These are phyloP conservation scores for Verbena officinalis DNA, from an alignment of 257 asterid species.

Conservation along the genomic window DNA sequence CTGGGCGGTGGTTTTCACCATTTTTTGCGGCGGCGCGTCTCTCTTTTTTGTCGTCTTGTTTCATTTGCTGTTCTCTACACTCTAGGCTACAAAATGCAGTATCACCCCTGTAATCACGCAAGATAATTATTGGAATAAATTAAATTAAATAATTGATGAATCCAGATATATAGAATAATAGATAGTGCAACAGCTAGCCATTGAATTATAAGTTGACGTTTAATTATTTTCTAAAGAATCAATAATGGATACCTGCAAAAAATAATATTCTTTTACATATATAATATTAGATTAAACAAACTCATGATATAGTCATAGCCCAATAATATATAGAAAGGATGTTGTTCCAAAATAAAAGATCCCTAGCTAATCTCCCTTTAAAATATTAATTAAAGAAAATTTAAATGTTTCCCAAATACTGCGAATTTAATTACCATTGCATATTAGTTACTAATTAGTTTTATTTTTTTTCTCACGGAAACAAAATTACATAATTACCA, in stretches of 20 bases:
- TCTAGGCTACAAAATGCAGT: slow-evolving; percentile 47
- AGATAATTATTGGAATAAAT: background rate
- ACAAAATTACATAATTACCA: no score
- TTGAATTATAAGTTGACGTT: background rate
- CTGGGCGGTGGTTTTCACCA: slow-evolving; percentile 30
- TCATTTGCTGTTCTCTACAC: slow-evolving; percentile 47
- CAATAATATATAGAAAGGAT: background rate
- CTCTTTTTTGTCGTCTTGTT: slow-evolving; percentile 41
- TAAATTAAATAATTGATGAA: background rate
- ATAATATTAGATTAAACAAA: background rate
- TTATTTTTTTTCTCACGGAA: no score
- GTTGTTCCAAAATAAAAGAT: no score
- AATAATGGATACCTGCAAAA: background rate
- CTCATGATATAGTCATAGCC: background rate
- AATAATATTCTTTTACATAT: background rate
- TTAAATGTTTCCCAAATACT: no score
- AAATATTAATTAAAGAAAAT: no score
- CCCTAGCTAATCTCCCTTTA: no score
- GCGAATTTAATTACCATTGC: no score
- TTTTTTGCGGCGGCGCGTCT: slow-evolving; percentile 11
- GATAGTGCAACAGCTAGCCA: no score
- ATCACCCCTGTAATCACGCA: slow-evolving; percentile 40
- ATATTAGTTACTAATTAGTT: no score
- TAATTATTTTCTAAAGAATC: background rate
- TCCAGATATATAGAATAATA: no score